Base-by-base conservation (phyloP, 371 early-diverging fungal species). In the Chytridiales sp. region DNA sequence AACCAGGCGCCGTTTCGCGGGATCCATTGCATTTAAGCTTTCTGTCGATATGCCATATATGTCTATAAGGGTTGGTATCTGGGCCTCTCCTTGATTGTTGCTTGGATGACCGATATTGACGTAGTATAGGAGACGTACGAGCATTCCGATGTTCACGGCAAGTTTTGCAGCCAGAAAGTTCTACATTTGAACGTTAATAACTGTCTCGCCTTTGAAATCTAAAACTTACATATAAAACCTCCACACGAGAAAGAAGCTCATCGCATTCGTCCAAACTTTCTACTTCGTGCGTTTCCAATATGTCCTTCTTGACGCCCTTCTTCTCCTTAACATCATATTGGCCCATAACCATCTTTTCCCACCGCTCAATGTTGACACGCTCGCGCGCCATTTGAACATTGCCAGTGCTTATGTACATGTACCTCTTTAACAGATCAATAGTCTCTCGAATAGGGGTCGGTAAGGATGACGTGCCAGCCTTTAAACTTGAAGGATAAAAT, bases 361-460 rank as follows among this genome's bases (percentile, higher is more conserved):
- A 0, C 59, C 77, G 73, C 63, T 85, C 74, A 57, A 48, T 42
- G 44, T 48, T 26, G 44, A 39, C n/a, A 58, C 57, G 17, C 9
- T 24, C 51, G 83, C 54, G 56, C 81, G 82, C 74, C 4, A 84
- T 76, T 57, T 90, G 90, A 22, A 82, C 68, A 13, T 77, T 74
- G 1, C 80, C 75, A 24, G 83, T 67, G 0, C 82, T 82, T 26
- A 87, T 71, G 51, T 85, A 85, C 76, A 88, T 77, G 51, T 85
- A 77, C 40, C 76, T 67, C 27, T 75, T 44, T 60, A 82, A 83
- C 21, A 87, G 64, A 4, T 77, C 70, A n/a, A 78, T 79, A 11
- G 86, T 82, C 43, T 88, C 88, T 17, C 61, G 55, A 11, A 88
- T 72, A 32, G 83, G 73, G 5, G 61, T 63, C 1, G 87, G 87